Evolutionary conservation across 805 yeast genomes (phyloP).

Genomic region (Zygoascus bituminiphila): DNA sequence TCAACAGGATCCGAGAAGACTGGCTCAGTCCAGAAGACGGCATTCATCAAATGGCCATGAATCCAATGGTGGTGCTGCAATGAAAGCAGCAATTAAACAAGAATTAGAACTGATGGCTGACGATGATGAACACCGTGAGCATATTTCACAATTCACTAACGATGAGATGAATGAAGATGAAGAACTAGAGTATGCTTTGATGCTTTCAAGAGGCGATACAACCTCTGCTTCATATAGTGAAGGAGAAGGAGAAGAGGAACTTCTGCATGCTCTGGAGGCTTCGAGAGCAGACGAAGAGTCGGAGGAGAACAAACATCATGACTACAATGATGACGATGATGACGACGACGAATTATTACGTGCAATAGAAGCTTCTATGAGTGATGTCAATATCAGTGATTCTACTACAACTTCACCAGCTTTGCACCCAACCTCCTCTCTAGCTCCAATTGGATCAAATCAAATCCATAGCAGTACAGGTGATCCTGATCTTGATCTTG

Average conservation of each 20-base stretch:
- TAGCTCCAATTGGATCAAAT: neutral
- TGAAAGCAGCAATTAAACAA: conserved; percentile 19
- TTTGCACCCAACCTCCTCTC: neutral
- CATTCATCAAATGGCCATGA: conserved; percentile 2
- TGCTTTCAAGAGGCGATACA: conserved; percentile 22
- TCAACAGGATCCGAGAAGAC: conserved; percentile 10
- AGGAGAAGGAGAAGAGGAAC: conserved; percentile 9
- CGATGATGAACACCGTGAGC: conserved; percentile 18
- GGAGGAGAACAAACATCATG: neutral
- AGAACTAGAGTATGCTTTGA: conserved; percentile 26
- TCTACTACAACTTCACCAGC: neutral
- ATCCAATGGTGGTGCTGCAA: conserved; percentile 8
- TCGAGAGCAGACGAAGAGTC: conserved; percentile 8
- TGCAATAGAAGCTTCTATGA: conserved; percentile 15
- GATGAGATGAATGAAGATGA: conserved; percentile 25
- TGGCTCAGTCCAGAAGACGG: neutral
- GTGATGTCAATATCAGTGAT: neutral
- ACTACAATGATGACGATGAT: neutral
- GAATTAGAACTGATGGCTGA: conserved; percentile 20
- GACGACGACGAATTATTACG: conserved; percentile 9
- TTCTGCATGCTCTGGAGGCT: conserved; percentile 9
- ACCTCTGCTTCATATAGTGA: neutral
- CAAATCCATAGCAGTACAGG: too few species aligned
- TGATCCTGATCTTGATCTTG: conserved; percentile 8
- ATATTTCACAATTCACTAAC: conserved; percentile 11